Evolutionary conservation across 2,329 filamentous ascomycete species (phyloP).

Genomic region (Eutypa lata): DNA sequence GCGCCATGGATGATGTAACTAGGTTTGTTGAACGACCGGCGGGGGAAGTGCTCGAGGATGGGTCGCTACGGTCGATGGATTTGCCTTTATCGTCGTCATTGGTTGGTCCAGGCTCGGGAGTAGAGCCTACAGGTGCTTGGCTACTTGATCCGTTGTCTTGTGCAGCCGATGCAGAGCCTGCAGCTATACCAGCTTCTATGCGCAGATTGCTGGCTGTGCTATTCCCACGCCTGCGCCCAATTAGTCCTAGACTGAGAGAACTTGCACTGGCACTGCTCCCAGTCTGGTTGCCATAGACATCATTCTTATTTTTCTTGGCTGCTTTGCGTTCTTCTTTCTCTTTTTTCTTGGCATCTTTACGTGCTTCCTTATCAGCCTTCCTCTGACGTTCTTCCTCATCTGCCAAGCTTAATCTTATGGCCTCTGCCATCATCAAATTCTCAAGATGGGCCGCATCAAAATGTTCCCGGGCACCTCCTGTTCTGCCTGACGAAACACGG

Average conservation of each 20-base stretch:
- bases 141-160: constrained; percentile 25
- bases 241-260: constrained; percentile 57
- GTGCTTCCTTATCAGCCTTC: constrained; percentile 76
- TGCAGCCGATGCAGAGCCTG: constrained; percentile 34
- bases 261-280: constrained; percentile 58
- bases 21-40: constrained; percentile 36
- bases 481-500: constrained; percentile 27
- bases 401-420: constrained; percentile 84
- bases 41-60: constrained; percentile 28
- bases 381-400: constrained; percentile 89
- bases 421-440: constrained; percentile 98
- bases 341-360: constrained; percentile 79
- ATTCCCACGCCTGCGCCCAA: constrained; percentile 55
- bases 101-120: constrained; percentile 32
- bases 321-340: constrained; percentile 82
- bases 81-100: constrained; percentile 60
- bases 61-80: constrained; percentile 56
- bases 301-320: constrained; percentile 57
- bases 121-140: constrained; percentile 21
- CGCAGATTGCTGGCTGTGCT: constrained; percentile 58
- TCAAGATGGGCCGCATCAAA: constrained; percentile 67
- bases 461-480: constrained; percentile 16
- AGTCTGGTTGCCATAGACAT: constrained; percentile 35
- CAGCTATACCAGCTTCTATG: constrained; percentile 51
- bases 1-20: constrained; percentile 43